phyloP scores from a whole-genome alignment of 768 basidiomycete species.

The Calocybe gangraenosa region DNA sequence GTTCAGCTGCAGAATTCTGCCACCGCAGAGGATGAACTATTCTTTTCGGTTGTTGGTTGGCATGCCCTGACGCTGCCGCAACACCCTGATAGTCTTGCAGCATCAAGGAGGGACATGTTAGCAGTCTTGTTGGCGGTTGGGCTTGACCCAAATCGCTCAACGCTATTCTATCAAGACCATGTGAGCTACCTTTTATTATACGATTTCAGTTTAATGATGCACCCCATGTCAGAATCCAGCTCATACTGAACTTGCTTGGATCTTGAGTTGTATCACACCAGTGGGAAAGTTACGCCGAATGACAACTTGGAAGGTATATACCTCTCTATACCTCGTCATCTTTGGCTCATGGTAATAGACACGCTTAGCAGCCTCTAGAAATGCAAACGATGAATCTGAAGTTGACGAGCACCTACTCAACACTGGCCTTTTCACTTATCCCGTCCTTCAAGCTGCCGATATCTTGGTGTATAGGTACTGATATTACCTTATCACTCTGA shows the following conservation, averaged over 20 bases:
- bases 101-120: constrained; percentile 71
- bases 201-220: neutral
- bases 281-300: constrained; percentile 81
- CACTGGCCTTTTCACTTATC: constrained; percentile 87
- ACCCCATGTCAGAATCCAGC: constrained; percentile 56
- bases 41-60: constrained; percentile 91
- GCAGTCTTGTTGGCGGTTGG: constrained; percentile 84
- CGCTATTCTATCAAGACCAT: constrained; percentile 87
- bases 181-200: constrained; percentile 38
- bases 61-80: constrained; percentile 94
- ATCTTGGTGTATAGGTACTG: constrained; percentile 76
- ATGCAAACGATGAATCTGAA: constrained; percentile 70
- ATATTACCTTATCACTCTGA: neutral
- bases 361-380: constrained; percentile 68
- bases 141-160: constrained; percentile 68
- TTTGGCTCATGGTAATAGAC: constrained; percentile 40
- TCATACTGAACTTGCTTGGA: constrained; percentile 89
- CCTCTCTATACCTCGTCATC: neutral
- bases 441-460: constrained; percentile 91
- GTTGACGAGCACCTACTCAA: constrained; percentile 81
- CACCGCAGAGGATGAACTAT: constrained; percentile 51
- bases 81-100: constrained; percentile 58
- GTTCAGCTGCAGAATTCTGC: constrained; percentile 69
- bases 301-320: constrained; percentile 92
- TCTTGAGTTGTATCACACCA: constrained; percentile 80